These are phyloP conservation scores for Diaporthe ampelina DNA, from an alignment of 2,329 filamentous ascomycete species.

Conservation along the genomic window DNA sequence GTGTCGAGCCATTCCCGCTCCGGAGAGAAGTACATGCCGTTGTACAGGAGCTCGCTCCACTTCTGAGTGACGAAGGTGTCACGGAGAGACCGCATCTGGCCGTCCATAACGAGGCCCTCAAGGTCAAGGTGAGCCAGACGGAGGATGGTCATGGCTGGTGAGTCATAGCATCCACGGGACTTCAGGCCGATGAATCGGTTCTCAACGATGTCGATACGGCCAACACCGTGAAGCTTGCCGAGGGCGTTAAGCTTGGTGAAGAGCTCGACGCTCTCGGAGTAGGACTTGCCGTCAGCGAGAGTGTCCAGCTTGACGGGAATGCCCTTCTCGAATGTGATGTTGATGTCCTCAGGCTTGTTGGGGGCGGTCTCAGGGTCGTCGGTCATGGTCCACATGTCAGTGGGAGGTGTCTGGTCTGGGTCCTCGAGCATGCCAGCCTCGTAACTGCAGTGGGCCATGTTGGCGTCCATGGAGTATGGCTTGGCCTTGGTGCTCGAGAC, in stretches of 20 bases:
- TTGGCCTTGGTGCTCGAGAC: conserved; percentile 79
- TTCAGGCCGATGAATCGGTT: conserved; percentile 73
- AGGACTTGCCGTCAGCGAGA: conserved; percentile 66
- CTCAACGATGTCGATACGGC: conserved; percentile 87
- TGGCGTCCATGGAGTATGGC: conserved; percentile 62
- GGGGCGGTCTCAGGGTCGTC: conserved; percentile 78
- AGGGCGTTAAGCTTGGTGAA: conserved; percentile 81
- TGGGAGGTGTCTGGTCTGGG: conserved; percentile 73
- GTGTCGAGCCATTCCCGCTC: conserved; percentile 72
- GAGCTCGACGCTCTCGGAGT: conserved; percentile 78
- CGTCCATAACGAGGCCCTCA: conserved; percentile 65
- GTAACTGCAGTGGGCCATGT: conserved; percentile 70
- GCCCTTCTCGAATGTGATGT: conserved; percentile 80
- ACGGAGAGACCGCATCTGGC: conserved; percentile 69
- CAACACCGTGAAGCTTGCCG: conserved; percentile 79
- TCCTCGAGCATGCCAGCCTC: conserved; percentile 83
- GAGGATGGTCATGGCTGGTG: conserved; percentile 63
- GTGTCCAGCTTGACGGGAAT: conserved; percentile 71
- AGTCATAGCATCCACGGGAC: conserved; percentile 85
- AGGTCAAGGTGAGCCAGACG: conserved; percentile 63
- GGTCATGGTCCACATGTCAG: conserved; percentile 86
- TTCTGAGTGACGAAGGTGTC: conserved; percentile 69
- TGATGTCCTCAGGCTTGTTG: conserved; percentile 79
- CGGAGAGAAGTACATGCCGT: conserved; percentile 66
- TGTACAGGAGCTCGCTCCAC: conserved; percentile 62